These are phyloP conservation scores for Botrytis sinoallii DNA, from an alignment of 2,329 filamentous ascomycete species.

Conservation along the genomic window DNA sequence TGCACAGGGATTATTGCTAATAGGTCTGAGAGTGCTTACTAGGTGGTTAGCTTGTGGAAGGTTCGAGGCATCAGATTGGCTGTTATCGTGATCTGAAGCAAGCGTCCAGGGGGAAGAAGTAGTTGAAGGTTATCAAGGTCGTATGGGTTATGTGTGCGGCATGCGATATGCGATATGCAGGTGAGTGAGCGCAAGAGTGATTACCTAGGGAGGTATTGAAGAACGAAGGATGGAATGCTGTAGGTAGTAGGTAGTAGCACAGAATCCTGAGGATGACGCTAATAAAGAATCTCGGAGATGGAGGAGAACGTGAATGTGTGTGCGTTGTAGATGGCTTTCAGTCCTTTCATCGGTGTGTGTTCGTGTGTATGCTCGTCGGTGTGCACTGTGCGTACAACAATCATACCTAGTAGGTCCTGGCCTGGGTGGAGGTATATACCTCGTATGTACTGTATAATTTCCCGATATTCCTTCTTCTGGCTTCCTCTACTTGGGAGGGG, in stretches of 20 bases:
- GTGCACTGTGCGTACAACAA: not conserved
- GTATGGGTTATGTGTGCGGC: not conserved
- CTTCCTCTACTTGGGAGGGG: not conserved
- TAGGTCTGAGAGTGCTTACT: not conserved
- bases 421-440: not conserved
- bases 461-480: not conserved
- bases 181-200: not conserved
- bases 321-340: not conserved
- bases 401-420: no score
- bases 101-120: not conserved
- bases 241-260: constrained; percentile 5
- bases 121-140: constrained; percentile 3
- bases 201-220: not conserved
- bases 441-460: not conserved
- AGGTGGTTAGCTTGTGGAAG: not conserved
- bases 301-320: not conserved
- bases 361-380: not conserved
- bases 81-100: constrained; percentile 10
- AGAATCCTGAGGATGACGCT: constrained; percentile 6
- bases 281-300: not conserved
- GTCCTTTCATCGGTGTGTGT: not conserved
- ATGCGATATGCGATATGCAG: constrained; percentile 2
- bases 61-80: constrained; percentile 11
- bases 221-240: constrained; percentile 8
- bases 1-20: not conserved